phyloP scores from a whole-genome alignment of 208 protist genomes.

The Crithidia brevicula region DNA sequence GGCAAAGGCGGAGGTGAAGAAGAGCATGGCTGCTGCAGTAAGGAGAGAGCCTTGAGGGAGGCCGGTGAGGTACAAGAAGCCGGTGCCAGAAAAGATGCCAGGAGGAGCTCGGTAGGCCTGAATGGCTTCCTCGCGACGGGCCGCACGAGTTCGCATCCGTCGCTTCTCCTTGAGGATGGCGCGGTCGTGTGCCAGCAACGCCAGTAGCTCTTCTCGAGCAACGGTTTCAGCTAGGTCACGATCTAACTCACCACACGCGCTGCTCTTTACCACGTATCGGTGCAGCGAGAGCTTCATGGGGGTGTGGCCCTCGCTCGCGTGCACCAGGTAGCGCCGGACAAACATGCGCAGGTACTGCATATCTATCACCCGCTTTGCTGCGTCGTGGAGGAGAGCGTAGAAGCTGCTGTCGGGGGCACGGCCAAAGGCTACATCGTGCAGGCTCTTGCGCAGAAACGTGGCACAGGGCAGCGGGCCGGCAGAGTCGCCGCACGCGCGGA shows the following conservation, averaged over 20 bases:
- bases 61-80: slow-evolving; percentile 58
- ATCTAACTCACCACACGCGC: slow-evolving; percentile 46
- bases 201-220: slow-evolving; percentile 56
- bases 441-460: slow-evolving; percentile 60
- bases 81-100: slow-evolving; percentile 46
- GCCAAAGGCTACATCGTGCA: slow-evolving; percentile 69
- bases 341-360: slow-evolving; percentile 86
- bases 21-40: slow-evolving; percentile 43
- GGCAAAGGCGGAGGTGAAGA: slow-evolving; percentile 19
- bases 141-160: slow-evolving; percentile 18
- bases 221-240: slow-evolving; percentile 41
- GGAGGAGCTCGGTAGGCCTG: slow-evolving; percentile 33
- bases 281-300: slow-evolving; percentile 50
- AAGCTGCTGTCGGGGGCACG: slow-evolving; percentile 48
- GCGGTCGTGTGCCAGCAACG: slow-evolving; percentile 53
- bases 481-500: slow-evolving; percentile 5
- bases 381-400: slow-evolving; percentile 64
- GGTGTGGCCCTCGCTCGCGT: slow-evolving; percentile 73
- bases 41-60: slow-evolving; percentile 59
- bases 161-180: slow-evolving; percentile 37
- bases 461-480: slow-evolving; percentile 71
- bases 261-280: slow-evolving; percentile 49
- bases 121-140: slow-evolving; percentile 23
- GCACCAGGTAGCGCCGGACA: slow-evolving; percentile 77
- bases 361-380: slow-evolving; percentile 47